Evolutionary conservation across 306 rosid species (phyloP).

Genomic region (Clitoria ternatea): DNA sequence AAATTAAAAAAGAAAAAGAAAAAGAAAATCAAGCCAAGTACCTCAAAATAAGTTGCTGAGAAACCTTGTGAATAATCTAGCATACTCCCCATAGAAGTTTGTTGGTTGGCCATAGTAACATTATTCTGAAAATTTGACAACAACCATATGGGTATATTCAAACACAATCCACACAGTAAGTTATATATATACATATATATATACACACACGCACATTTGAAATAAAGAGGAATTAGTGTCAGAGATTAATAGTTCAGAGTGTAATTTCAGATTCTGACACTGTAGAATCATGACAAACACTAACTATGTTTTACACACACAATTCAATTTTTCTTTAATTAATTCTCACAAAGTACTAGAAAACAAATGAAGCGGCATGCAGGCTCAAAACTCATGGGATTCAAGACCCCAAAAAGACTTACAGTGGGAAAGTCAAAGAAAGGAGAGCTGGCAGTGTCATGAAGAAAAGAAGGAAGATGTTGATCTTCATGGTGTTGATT

Average conservation of each 20-base stretch:
- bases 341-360: not conserved
- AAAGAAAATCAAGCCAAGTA: conserved; percentile 18
- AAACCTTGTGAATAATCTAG: conserved; percentile 73
- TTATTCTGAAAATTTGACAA: conserved; percentile 45
- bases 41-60: conserved; percentile 80
- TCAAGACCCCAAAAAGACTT: conserved; percentile 13
- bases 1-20: not conserved
- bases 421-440: conserved; percentile 58
- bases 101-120: conserved; percentile 34
- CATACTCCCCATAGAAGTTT: conserved; percentile 49
- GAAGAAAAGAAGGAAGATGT: conserved; percentile 46
- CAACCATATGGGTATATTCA: conserved; percentile 9
- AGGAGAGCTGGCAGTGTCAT: conserved; percentile 94
- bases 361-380: not conserved
- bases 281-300: no score
- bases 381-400: not conserved
- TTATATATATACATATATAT: no score
- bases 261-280: no score
- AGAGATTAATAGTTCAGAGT: no score
- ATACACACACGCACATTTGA: no score
- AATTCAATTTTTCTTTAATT: no score
- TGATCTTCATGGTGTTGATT: conserved; percentile 31
- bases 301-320: no score
- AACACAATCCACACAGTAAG: not conserved
- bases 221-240: no score